Evolutionary conservation across 2,329 filamentous ascomycete genomes (phyloP).

Genomic region (Tolypocladium pustulatum): DNA sequence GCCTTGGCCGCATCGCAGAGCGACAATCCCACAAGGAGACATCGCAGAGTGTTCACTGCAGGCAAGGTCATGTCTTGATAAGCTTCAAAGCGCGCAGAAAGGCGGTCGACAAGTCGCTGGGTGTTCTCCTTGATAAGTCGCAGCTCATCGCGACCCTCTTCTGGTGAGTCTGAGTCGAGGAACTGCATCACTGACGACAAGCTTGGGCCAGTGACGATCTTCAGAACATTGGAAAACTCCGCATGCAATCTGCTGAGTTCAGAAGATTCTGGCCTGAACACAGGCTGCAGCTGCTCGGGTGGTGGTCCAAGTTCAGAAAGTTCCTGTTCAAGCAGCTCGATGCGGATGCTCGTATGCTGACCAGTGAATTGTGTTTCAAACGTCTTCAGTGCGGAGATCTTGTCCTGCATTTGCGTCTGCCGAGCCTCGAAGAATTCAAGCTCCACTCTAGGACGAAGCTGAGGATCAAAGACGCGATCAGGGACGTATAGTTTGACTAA

Average conservation of each 20-base stretch:
- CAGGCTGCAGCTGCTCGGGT: slow-evolving; percentile 50
- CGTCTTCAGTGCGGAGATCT: slow-evolving; percentile 47
- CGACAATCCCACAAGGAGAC: slow-evolving; percentile 65
- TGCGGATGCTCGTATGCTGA: slow-evolving; percentile 56
- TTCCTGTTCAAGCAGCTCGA: slow-evolving; percentile 51
- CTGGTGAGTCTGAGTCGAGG: slow-evolving; percentile 10
- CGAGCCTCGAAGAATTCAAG: slow-evolving; percentile 46
- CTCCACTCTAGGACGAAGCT: slow-evolving; percentile 55
- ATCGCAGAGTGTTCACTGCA: slow-evolving; percentile 67
- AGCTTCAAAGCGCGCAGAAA: slow-evolving; percentile 59
- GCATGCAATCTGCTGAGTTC: slow-evolving; percentile 65
- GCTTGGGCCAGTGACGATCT: slow-evolving; percentile 43
- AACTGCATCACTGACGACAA: slow-evolving; percentile 23
- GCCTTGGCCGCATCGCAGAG: slow-evolving; percentile 37
- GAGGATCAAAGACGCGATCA: slow-evolving; percentile 76
- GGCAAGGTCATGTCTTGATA: slow-evolving; percentile 82
- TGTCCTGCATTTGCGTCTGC: slow-evolving; percentile 40
- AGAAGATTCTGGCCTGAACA: slow-evolving; percentile 61
- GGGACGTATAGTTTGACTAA: slow-evolving; percentile 75
- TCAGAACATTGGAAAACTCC: slow-evolving; percentile 70
- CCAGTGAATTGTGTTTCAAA: slow-evolving; percentile 63
- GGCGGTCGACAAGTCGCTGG: slow-evolving; percentile 57
- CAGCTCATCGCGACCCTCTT: slow-evolving; percentile 25
- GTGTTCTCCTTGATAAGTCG: slow-evolving; percentile 46
- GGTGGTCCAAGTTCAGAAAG: slow-evolving; percentile 53